A percentile compares a stretch with the other conserved stretches of the same genome.
phyloP scores from a whole-genome alignment of 495 filamentous ascomycete genomes.

The Tuber borchii region DNA sequence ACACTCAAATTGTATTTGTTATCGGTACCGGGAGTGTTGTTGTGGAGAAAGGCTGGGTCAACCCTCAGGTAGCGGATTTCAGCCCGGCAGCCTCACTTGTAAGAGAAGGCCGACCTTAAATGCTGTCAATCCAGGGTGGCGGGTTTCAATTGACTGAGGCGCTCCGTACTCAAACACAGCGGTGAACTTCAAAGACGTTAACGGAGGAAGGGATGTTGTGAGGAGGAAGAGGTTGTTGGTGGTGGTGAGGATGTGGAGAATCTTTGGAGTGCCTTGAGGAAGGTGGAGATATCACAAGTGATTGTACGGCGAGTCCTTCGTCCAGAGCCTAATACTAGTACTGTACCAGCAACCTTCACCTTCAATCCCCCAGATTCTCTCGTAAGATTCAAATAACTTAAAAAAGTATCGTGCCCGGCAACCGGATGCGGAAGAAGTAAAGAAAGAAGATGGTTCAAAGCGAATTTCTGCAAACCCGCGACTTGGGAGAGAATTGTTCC shows the following conservation, averaged over 20 bases:
- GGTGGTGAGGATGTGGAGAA: background rate
- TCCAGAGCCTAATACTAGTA: background rate
- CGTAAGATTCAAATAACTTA: background rate
- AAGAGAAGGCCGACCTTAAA: background rate
- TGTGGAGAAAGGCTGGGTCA: background rate
- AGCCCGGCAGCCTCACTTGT: background rate
- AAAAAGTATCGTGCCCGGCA: background rate
- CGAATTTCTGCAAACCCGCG: background rate
- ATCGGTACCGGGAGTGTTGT: background rate
- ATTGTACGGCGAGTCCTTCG: background rate
- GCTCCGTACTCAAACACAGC: background rate
- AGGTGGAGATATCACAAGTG: slow-evolving; percentile 1
- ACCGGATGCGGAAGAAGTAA: background rate
- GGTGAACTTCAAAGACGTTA: background rate
- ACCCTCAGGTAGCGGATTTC: background rate
- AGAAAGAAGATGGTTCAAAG: background rate
- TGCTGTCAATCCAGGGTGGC: background rate
- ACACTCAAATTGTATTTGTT: background rate
- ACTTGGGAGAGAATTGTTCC: background rate
- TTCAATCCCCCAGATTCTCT: background rate
- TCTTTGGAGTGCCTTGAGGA: background rate
- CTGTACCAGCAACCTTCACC: background rate
- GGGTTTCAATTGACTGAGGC: background rate
- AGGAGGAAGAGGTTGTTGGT: background rate
- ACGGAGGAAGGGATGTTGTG: background rate